Conservation (phyloP, 2,329 filamentous ascomycete species). For the Botrytis byssoidea region DNA sequence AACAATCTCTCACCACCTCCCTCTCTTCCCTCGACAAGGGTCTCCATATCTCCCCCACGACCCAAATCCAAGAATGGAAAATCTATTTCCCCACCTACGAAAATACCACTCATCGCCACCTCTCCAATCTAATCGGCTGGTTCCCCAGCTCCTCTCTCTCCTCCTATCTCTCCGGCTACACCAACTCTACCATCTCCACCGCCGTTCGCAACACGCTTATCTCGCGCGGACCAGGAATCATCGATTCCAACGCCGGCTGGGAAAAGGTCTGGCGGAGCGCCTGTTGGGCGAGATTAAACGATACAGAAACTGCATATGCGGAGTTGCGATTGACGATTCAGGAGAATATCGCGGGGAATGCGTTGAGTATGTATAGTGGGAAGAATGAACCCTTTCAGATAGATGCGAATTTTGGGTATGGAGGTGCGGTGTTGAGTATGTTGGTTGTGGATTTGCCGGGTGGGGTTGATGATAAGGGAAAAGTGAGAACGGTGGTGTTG, state of each 20-base stretch:
- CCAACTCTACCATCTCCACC: constrained; percentile 43
- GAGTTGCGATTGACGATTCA: constrained; percentile 50
- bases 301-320: constrained; percentile 49
- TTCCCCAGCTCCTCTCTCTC: constrained; percentile 53
- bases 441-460: constrained; percentile 50
- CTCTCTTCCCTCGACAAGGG: constrained; percentile 51
- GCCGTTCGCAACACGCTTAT: constrained; percentile 49
- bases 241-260: constrained; percentile 56
- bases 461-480: constrained; percentile 21
- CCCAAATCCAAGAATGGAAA: constrained; percentile 53
- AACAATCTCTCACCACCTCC: constrained; percentile 42
- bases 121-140: constrained; percentile 57
- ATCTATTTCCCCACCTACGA: constrained; percentile 37
- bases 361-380: constrained; percentile 51
- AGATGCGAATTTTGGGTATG: constrained; percentile 56
- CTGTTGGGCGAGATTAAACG: constrained; percentile 55
- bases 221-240: constrained; percentile 48
- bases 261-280: constrained; percentile 57
- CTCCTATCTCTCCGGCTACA: constrained; percentile 44
- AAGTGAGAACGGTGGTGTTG: constrained; percentile 41
- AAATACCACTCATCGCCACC: constrained; percentile 51
- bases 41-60: constrained; percentile 47
- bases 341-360: constrained; percentile 51
- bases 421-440: constrained; percentile 51
- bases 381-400: constrained; percentile 53